Evolutionary conservation across 805 yeast genomes (phyloP), one percentile per base, ranked within the genome.

Genomic region (Cyberlindnera saturnus): DNA sequence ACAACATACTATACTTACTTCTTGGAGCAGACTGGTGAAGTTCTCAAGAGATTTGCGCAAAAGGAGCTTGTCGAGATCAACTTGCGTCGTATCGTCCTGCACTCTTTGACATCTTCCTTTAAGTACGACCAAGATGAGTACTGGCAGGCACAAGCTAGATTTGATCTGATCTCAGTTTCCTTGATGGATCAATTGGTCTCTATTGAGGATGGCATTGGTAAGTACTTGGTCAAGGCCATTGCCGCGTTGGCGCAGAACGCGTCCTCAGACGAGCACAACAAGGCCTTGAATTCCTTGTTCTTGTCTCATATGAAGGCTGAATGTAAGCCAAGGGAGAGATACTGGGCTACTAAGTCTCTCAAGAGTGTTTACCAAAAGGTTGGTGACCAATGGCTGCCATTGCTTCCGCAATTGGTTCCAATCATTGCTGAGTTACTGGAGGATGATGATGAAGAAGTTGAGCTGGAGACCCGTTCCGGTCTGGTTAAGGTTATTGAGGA

Each of bases 331-430:
- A 68, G 69, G 41, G 88, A 82, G 56, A 84, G 85, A 59, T 66
- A 77, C 52, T 85, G 96, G 91, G 80, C 97, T 20, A 76, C 87
- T 42, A 79, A 82, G 61, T 71, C 86, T 2, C 74, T 93, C 61
- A 87, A 86, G 63, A 71, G 80, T 20, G 79, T 93, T 29, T 93
- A 89, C 73, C 85, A 86, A 51, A 86, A 86, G 69, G 83, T 89
- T 55, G 97, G 98, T 43, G 98, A 93, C 56, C 87, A 82, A 61
- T 93, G 98, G 99, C 74, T 93, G 51, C 70, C 83, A 30, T 74
- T 86, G 69, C 72, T 93, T 55, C 99, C 99, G 19, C 96, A 90
- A 60, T 74, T 93, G 53, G 96, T 93, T 49, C 99, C 99, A 30
- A 75, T 87, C 47, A 87, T 93, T 62, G 96, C 98, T 7, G 99